Evolutionary conservation across 148 eudicot genomes (phyloP).

Genomic region (Vaccinium myrtillus): DNA sequence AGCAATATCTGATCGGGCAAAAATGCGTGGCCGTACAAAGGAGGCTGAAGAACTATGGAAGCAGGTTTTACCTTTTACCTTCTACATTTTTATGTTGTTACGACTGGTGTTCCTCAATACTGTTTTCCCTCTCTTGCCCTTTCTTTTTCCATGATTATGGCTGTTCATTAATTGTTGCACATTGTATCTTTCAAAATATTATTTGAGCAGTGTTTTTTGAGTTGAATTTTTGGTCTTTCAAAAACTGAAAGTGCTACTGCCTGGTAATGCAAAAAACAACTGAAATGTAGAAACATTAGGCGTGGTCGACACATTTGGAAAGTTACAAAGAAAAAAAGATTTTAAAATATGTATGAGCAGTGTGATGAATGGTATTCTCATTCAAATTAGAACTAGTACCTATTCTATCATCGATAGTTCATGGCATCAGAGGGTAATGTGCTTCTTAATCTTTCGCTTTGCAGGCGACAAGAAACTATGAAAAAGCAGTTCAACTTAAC

Average conservation of each 20-base stretch:
- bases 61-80: conserved; percentile 46
- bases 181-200: background rate
- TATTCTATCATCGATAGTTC: background rate
- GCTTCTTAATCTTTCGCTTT: conserved; percentile 19
- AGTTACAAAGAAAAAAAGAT: background rate
- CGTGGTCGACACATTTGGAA: background rate
- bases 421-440: background rate
- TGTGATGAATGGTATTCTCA: background rate
- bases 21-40: conserved; percentile 95
- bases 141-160: background rate
- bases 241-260: background rate
- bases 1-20: conserved; percentile 96
- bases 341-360: background rate
- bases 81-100: background rate
- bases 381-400: background rate
- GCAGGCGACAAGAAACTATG: conserved; percentile 87
- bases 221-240: background rate
- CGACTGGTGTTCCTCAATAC: background rate
- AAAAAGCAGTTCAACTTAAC: conserved; percentile 80
- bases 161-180: background rate
- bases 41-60: conserved; percentile 98
- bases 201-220: background rate
- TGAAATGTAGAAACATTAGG: background rate
- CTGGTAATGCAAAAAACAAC: background rate
- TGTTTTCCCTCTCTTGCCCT: background rate